phyloP scores from a whole-genome alignment of 208 protist species.

The Angomonas ambiguus region DNA sequence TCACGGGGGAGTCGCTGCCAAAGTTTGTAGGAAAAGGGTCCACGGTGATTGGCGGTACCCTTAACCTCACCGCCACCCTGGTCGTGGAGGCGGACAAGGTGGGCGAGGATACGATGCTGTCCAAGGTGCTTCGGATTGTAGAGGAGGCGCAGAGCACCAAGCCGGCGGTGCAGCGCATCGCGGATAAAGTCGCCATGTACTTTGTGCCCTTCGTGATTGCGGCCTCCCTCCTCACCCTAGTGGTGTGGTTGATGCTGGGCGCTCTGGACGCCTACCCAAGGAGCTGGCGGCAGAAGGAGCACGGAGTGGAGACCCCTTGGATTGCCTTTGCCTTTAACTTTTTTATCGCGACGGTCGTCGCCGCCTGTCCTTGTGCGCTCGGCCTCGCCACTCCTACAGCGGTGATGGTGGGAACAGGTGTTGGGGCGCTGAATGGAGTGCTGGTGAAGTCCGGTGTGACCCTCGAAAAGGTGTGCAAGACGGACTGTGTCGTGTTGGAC shows the following conservation, averaged over 20 bases:
- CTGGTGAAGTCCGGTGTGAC: slow-evolving; percentile 91
- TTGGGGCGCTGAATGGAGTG: slow-evolving; percentile 88
- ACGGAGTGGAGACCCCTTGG: slow-evolving; percentile 15
- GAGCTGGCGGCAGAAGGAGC: slow-evolving; percentile 35
- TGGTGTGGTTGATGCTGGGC: slow-evolving; percentile 87
- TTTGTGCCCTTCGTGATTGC: slow-evolving; percentile 94
- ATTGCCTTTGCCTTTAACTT: slow-evolving; percentile 92
- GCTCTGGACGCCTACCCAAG: slow-evolving; percentile 50
- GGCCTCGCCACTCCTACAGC: slow-evolving; percentile 96
- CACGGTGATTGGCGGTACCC: slow-evolving; percentile 71
- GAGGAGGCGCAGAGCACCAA: slow-evolving; percentile 95
- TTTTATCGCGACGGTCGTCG: slow-evolving; percentile 92
- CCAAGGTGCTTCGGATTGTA: slow-evolving; percentile 95
- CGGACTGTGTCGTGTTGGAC: slow-evolving; percentile 91
- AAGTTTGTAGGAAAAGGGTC: slow-evolving; percentile 46
- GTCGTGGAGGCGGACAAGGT: slow-evolving; percentile 65
- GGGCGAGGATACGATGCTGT: slow-evolving; percentile 84
- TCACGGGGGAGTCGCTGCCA: slow-evolving; percentile 92
- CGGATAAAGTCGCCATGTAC: slow-evolving; percentile 82
- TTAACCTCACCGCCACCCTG: slow-evolving; percentile 64
- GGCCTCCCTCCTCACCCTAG: slow-evolving; percentile 85
- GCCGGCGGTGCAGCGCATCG: slow-evolving; percentile 92
- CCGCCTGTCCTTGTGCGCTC: slow-evolving; percentile 97
- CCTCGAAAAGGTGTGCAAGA: slow-evolving; percentile 81
- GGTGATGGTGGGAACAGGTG: slow-evolving; percentile 96